Base-by-base conservation (phyloP, 1,139 yeast species). In the Yamadazyma buinensis region DNA sequence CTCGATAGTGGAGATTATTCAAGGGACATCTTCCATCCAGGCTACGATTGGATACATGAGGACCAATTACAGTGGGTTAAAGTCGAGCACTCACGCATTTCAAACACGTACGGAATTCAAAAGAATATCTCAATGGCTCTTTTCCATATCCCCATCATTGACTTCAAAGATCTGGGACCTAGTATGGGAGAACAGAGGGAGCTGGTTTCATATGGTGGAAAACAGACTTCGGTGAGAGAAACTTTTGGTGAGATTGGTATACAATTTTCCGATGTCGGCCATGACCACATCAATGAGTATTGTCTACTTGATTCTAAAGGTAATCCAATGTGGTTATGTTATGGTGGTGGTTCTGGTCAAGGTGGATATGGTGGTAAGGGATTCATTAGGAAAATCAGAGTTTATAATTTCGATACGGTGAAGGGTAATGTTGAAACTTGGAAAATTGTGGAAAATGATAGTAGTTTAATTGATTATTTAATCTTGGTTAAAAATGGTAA, bases 331-430 rank as follows among this genome's bases (percentile, higher is more conserved):
- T 86, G 95, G 95, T 63, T 90, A 28, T 92, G 98, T 52, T 87
- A 85, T 51, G 97, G 95, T 2, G 98, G 98, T 26, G 95, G 83
- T 0, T 70, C 75, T 2, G 98, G 97, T 4, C 94, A 85, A 59
- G 97, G 97, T 28, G 98, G 96, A 0, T 88, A 88, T 52, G 95
- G 83, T 4, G 96, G 96, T 0, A 86, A 87, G 0, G 95, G 92
- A 0, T 85, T 83, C 32, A 65, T 82, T 10, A 73, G 98, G 47
- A 70, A 97, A 38, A 52, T 87, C 35, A 66, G 97, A 35, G 50
- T 80, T 1, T 90, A 71, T 54, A 88, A 84, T 29, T 49, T 88
- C 11, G 81, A 87, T 53, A 59, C 78, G 1, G 54, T 57, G 9
- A 54, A 60, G 1, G 76, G 74, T 1, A 57, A 64, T 11, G 76